These are phyloP conservation scores for Physcia stellaris DNA, from an alignment of 495 filamentous ascomycete species.

Conservation along the genomic window DNA sequence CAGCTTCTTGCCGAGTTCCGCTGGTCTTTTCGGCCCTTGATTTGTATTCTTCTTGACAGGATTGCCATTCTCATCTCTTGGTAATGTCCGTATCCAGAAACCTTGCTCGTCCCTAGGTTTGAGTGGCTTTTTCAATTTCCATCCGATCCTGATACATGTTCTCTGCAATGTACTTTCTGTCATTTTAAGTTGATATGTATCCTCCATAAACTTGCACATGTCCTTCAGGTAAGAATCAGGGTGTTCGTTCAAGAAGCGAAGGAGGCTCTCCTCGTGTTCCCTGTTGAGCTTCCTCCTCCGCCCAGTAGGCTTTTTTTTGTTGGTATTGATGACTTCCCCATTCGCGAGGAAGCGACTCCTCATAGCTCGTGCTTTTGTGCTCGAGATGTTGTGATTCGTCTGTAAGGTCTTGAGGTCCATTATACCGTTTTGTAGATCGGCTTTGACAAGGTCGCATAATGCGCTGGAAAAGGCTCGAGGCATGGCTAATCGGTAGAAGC, in stretches of 20 bases:
- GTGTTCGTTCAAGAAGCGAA: constrained; percentile 7
- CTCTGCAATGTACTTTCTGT: constrained; percentile 6
- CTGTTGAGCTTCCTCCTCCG: constrained; percentile 7
- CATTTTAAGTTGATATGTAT: constrained; percentile 3
- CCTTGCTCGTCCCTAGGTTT: constrained; percentile 5
- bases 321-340: constrained; percentile 9
- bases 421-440: constrained; percentile 3
- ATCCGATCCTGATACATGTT: not conserved
- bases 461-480: constrained; percentile 6
- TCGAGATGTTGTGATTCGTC: constrained; percentile 3
- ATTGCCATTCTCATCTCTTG: constrained; percentile 8
- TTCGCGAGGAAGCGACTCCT: constrained; percentile 6
- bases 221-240: constrained; percentile 11
- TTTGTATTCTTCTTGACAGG: not conserved
- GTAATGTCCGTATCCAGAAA: constrained; percentile 4
- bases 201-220: constrained; percentile 9
- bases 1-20: not conserved
- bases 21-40: constrained; percentile 3
- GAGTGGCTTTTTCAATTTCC: not conserved
- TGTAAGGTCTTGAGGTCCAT: constrained; percentile 2
- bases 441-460: constrained; percentile 8
- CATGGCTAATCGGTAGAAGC: too few species aligned
- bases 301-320: constrained; percentile 3
- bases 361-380: constrained; percentile 9
- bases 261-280: constrained; percentile 6